Evolutionary conservation across 1,139 yeast species (phyloP), one percentile per base, ranked within the genome.

Genomic region (Hyphopichia burtonii): DNA sequence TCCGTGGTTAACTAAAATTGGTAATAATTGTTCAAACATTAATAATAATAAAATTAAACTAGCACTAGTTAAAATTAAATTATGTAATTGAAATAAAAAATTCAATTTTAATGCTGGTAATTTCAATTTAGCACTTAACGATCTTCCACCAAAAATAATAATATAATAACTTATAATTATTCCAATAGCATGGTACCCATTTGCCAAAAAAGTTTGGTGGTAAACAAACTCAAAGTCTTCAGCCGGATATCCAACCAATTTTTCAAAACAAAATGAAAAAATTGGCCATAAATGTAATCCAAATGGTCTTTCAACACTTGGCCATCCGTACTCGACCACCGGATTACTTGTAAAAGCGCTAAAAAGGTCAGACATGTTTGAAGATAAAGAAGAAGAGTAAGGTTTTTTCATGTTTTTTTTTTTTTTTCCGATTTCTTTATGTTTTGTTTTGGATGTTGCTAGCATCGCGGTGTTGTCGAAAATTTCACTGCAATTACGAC

Each of bases 281-380:
- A 91, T 68, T 25, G 96, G 95, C 96, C 96, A 93, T 49, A 93
- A 73, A 56, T 86, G 78, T 41, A 93, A 50, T 39, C 99, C 99
- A 64, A 91, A 93, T 15, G 98, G 98, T 48, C 88, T 77, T 41
- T 86, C 86, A 42, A 89, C 58, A 34, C 85, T 69, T 34, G 97
- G 97, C 36, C 19, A 28, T 22, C 41, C 41, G 15, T 27, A 33
- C 16, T 38, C 34, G 12, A 52, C 37, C 20, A 62, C 52, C 39
- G 53, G 38, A 43, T 23, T 16, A 15, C 30, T 20, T 9, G 10
- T 15, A n/a, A 35, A 35, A 8, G 37, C 22, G 4, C 22, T 17
- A 16, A 35, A 35, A 14, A 23, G 12, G 9, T 25, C 19, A 16
- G 31, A 11, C 16, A 17, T 35, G 15, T 7, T 25, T 27, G 12